Evolutionary conservation across 2,329 filamentous ascomycete genomes (phyloP), one percentile per base, ranked within the genome.

Genomic region (Aspergillus proliferans): DNA sequence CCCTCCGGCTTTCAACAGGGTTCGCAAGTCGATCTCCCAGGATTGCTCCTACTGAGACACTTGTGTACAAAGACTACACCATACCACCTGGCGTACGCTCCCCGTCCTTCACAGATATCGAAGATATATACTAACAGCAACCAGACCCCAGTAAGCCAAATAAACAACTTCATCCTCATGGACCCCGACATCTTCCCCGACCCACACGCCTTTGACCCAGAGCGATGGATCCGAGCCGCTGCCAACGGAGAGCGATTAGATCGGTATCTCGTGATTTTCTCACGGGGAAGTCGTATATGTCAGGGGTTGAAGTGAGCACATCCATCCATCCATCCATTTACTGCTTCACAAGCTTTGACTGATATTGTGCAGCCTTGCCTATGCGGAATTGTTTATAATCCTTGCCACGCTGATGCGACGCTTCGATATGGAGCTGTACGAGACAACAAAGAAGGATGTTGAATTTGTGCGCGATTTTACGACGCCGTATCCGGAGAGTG

Each of bases 1-100:
- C 66, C 0, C 51, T 76, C 6, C 69, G 75, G 3, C 47, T 77
- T 2, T 69, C 70, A 14, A 72, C 71, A 7, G 71, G 68, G 0
- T 64, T 70, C 0, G 36, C 61, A 39, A 58, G 52, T 54, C 47
- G 65, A 58, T 53, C 63, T 47, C 48, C 68, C 54, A 46, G 62
- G 53, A 43, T 58, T 18, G 50, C 62, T 12, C 60, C 60, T 2
- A 51, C 45, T 1, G 59, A 66, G 33, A 45, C 58, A 0, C 47
- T 70, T 40, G 49, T 54, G 3, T 70, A 67, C 45, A 61, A 65
- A 15, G 47, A 57, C 7, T 60, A 61, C 45, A 48, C 49, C 3
- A 70, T 70, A 39, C 65, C 66, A 1, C 58, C 64, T 0, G 58
- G 62, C 3, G 61, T 65, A 41, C 49, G 61, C 48, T 9, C 6